Evolutionary conservation across 805 yeast species (phyloP).

Genomic region (Hermanozyma aechmeae): DNA sequence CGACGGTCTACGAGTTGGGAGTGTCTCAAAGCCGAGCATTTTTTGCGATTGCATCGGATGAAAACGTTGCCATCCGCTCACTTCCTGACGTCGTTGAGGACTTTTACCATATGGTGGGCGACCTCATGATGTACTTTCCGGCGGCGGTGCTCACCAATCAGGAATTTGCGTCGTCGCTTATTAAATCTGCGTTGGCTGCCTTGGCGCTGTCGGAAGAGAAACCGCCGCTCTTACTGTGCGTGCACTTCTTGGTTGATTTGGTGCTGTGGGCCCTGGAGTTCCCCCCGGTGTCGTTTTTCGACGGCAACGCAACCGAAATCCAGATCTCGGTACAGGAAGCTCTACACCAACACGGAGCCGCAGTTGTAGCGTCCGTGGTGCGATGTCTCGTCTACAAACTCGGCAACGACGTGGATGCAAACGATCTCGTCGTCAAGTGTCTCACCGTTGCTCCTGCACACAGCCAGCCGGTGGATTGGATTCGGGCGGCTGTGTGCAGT

Average conservation of each 20-base stretch:
- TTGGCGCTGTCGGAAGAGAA: conserved; percentile 47
- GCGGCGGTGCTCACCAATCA: conserved; percentile 36
- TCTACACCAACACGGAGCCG: conserved; percentile 47
- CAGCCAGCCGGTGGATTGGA: conserved; percentile 46
- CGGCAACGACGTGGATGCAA: conserved; percentile 67
- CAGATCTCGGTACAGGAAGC: conserved; percentile 46
- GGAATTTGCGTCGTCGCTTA: conserved; percentile 40
- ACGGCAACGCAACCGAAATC: conserved; percentile 29
- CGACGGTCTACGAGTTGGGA: conserved; percentile 67
- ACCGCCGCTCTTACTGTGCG: conserved; percentile 59
- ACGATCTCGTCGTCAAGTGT: conserved; percentile 60
- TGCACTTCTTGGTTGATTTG: conserved; percentile 75
- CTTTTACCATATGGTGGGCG: conserved; percentile 72
- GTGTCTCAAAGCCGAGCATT: conserved; percentile 55
- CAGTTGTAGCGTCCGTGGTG: conserved; percentile 44
- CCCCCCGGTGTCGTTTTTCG: conserved; percentile 69
- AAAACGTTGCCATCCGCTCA: conserved; percentile 20
- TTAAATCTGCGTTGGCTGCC: conserved; percentile 51
- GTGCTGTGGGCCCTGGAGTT: conserved; percentile 74
- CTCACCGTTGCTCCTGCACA: conserved; percentile 42
- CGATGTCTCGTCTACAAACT: conserved; percentile 64
- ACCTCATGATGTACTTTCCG: conserved; percentile 69
- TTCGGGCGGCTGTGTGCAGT: conserved; percentile 41
- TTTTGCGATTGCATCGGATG: conserved; percentile 31
- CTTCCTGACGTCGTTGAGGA: conserved; percentile 76